Conservation (phyloP, 1,139 yeast species). For the Lodderomyces orthopsilosis region DNA sequence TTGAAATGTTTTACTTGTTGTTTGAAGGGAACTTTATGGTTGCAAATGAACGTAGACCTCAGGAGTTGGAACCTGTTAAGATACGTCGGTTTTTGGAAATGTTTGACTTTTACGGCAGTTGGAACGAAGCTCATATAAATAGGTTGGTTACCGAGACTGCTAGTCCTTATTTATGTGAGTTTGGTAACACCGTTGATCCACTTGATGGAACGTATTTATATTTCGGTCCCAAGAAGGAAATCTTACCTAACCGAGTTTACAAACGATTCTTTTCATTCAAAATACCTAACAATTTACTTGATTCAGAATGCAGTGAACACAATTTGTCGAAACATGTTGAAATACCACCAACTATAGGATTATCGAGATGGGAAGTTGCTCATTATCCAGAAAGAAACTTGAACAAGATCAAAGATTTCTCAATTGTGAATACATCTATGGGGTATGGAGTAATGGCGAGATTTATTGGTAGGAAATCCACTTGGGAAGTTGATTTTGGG, state of each 20-base stretch:
- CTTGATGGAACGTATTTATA: conserved; percentile 27
- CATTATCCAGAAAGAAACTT: conserved; percentile 15
- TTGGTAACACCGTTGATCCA: conserved; percentile 20
- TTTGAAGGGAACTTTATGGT: conserved; percentile 37
- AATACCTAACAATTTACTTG: conserved; percentile 39
- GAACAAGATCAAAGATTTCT: conserved; percentile 21
- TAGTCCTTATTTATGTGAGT: conserved; percentile 17
- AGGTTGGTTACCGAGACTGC: conserved; percentile 27
- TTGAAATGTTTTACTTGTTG: conserved; percentile 42
- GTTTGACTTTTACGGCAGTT: conserved; percentile 45
- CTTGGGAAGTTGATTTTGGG: conserved; percentile 16
- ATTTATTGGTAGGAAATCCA: conserved; percentile 37
- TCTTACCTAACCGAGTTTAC: conserved; percentile 29
- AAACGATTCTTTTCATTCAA: conserved; percentile 44
- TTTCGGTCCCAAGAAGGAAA: conserved; percentile 23
- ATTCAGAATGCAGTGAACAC: conserved; percentile 37
- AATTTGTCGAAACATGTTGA: conserved; percentile 33
- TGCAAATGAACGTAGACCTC: conserved; percentile 11
- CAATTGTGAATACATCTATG: conserved; percentile 28
- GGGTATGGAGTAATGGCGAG: conserved; percentile 39
- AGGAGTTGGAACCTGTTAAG: conserved; percentile 16
- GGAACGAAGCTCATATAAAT: conserved; percentile 31
- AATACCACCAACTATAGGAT: conserved; percentile 40
- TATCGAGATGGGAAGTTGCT: conserved; percentile 18
- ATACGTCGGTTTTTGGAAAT: conserved; percentile 29